Percentiles rank a stretch among this genome's conserved stretches.
Evolutionary conservation across 2,329 filamentous ascomycete genomes (phyloP).

Genomic region (Westerdykella ornata): DNA sequence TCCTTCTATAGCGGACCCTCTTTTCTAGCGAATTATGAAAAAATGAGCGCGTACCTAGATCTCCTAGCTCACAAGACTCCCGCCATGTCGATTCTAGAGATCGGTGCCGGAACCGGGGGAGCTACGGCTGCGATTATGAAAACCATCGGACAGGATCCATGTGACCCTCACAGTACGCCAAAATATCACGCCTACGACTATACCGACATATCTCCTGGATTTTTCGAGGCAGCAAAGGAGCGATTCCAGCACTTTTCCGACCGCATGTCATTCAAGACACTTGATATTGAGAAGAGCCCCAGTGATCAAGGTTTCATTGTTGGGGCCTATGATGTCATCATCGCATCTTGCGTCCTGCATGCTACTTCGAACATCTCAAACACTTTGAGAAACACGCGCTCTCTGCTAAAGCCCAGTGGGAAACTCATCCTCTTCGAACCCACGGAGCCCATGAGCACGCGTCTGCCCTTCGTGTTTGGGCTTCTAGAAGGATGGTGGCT

Average conservation of each 20-base stretch:
- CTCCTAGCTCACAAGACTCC: constrained; percentile 5
- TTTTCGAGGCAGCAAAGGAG: constrained; percentile 10
- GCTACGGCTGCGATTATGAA: constrained; percentile 7
- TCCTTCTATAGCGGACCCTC: constrained; percentile 15
- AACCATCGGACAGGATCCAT: constrained; percentile 3
- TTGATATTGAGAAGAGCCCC: constrained; percentile 18
- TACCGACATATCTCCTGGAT: constrained; percentile 17
- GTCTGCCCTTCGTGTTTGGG: constrained; percentile 13
- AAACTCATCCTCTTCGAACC: constrained; percentile 15
- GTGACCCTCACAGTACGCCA: background rate
- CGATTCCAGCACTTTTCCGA: constrained; percentile 5
- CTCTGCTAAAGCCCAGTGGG: constrained; percentile 18
- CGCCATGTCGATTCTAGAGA: constrained; percentile 9
- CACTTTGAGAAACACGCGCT: constrained; percentile 9
- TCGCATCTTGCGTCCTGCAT: constrained; percentile 32
- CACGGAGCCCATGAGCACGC: background rate
- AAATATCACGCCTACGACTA: constrained; percentile 11
- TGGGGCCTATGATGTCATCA: constrained; percentile 16
- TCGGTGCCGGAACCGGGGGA: constrained; percentile 16
- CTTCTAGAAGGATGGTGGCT: constrained; percentile 22
- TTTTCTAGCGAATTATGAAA: background rate
- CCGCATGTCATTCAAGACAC: constrained; percentile 13
- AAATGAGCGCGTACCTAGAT: constrained; percentile 23
- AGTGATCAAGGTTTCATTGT: constrained; percentile 13
- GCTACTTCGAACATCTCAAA: constrained; percentile 10